Base-by-base conservation (phyloP, 108 stramenopile genomes). In the Cyclotella atomus region DNA sequence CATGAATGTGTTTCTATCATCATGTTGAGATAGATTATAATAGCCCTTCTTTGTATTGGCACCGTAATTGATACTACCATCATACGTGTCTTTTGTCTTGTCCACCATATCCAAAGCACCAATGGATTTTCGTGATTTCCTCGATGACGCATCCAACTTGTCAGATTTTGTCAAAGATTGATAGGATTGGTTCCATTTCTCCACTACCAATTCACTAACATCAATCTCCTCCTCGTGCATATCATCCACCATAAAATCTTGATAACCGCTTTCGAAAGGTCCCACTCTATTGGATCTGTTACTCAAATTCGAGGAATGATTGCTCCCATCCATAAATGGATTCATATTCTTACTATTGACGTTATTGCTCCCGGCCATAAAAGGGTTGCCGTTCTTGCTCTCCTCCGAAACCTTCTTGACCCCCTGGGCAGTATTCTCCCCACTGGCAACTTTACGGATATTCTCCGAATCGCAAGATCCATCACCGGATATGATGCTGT, bases 401-500 rank as follows among this genome's bases (percentile, higher is more conserved):
- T 53, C 52, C 5, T 53, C 52, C 21, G 52, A 23, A 30, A 29
- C 29, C 12, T 57, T 57, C 56, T 57, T 57, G 4, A 30, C 56
- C 12, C 56, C 56, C 56, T 57, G 56, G 1, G 56, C 56, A 32
- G 56, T 57, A 30, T 57, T 57, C 12, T 57, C 56, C 12, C 56
- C 56, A 8, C 17, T 57, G 1, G 56, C 56, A 15, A 57, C 56
- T 2, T 32, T 29, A 12, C 10, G 1, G 0, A 12, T 32, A 57
- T n/a, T 32, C 3, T 30, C 56, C 38, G 38, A 4, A 5, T 57
- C 28, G 14, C 28, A 19, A 29, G 56, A 57, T 57, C 56, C 56
- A 17, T 57, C 56, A 29, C 28, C 56, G 2, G 56, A 32, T 28
- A 57, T 32, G 10, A 57, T 57, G 10, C 29, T 32, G 15, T 57